Percentiles rank a stretch among this genome's conserved stretches.
phyloP scores from a whole-genome alignment of 495 filamentous ascomycete genomes.

The Talaromyces stipitatus region DNA sequence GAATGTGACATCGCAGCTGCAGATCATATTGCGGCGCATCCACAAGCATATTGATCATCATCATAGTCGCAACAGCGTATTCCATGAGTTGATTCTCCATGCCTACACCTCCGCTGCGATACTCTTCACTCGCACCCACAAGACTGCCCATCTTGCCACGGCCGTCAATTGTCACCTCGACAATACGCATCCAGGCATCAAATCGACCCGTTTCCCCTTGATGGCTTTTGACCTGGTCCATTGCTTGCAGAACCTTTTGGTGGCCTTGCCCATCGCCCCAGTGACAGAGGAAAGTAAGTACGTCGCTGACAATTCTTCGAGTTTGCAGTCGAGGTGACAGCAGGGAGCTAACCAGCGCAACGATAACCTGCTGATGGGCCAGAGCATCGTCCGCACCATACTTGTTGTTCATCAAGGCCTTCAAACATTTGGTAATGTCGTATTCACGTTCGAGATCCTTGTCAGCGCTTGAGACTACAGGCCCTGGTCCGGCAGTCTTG shows the following conservation, averaged over 20 bases:
- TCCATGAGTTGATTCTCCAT: conserved; percentile 99
- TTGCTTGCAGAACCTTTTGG: conserved; percentile 82
- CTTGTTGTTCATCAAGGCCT: conserved; percentile 97
- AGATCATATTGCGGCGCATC: conserved; percentile 85
- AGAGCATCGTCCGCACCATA: conserved; percentile 98
- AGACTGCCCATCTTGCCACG: conserved; percentile 97
- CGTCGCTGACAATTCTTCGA: conserved; percentile 90
- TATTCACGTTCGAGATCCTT: conserved; percentile 93
- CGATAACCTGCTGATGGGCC: conserved; percentile 78
- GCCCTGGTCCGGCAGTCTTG: conserved; percentile 65
- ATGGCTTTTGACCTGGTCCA: conserved; percentile 85
- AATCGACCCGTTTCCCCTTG: conserved; percentile 93
- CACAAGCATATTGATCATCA: conserved; percentile 94
- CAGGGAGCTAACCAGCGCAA: conserved; percentile 78
- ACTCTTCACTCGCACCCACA: conserved; percentile 93
- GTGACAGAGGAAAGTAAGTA: conserved; percentile 93
- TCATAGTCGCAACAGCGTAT: conserved; percentile 91
- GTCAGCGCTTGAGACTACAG: conserved; percentile 58
- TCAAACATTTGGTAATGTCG: conserved; percentile 95
- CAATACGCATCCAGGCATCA: conserved; percentile 97
- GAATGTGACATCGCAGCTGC: conserved; percentile 85
- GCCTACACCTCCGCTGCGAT: conserved; percentile 92
- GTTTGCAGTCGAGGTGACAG: conserved; percentile 87
- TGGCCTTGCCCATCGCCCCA: conserved; percentile 96
- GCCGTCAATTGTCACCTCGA: conserved; percentile 95